Base-by-base conservation (phyloP, 2,329 filamentous ascomycete species). In the Coniochaeta sp. region DNA sequence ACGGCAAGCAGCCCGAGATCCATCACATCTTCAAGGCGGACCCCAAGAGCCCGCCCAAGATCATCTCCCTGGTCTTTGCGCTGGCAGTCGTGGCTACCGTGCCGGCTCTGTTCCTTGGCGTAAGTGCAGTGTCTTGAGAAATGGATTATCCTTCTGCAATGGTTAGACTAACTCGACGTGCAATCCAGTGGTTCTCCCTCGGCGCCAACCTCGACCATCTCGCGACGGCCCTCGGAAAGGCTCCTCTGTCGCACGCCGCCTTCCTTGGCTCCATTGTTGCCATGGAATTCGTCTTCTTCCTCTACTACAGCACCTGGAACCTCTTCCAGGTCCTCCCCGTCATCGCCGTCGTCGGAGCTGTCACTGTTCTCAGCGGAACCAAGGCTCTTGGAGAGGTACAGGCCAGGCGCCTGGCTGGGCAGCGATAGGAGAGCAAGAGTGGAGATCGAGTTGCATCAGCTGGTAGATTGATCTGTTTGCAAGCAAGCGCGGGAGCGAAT, bases 321-420 rank as follows among this genome's bases (percentile, higher is more conserved):
- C 80, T 99, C 54, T 96, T 98, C 81, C 89, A 96, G 79, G 86
- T 86, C 16, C 80, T 99, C 57, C 93, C 92, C 5, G 87, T 86
- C 28, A 86, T 89, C 59, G 80, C 80, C 36, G 76, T 87, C 50
- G 83, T 95, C 33, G 86, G 87, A 17, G 75, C 83, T 28, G 83
- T 92, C 59, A 85, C 90, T 12, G 91, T 96, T 71, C 74, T 98
- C 64, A 96, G 91, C 72, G 95, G 95, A 60, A 92, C 89, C 71
- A 88, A 92, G 74, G 95, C 95, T 6, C 79, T 99, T 66, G 89
- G 91, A 57, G 95, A 99, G 79, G 93, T 99, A 33, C 95, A 97
- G 78, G 86, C 88, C 69, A 85, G 95, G 66, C 86, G 95, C 61
- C 77, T 97, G 68, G 89, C 90, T 24, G 93, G 92, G 3, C 78